A percentile compares a stretch with the other conserved stretches of the same genome.
phyloP scores from a whole-genome alignment of 768 basidiomycete genomes.

The Scleroderma citrinum region DNA sequence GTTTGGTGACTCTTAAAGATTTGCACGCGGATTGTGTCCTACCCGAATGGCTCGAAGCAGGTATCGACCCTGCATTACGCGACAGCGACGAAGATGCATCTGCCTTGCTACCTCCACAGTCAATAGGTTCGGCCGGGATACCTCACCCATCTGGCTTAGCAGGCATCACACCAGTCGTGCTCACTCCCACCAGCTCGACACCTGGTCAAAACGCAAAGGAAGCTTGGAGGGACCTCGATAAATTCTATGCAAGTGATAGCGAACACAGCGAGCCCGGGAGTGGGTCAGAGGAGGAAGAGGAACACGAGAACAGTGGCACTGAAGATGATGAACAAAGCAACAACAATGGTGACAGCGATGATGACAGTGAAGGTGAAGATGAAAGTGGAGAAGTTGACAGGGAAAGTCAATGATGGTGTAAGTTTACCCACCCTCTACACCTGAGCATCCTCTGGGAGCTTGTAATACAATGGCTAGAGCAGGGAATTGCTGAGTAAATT shows the following conservation, averaged over 20 bases:
- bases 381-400: constrained; percentile 3
- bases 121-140: constrained; percentile 35
- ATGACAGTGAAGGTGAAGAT: constrained; percentile 13
- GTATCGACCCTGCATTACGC: constrained; percentile 72
- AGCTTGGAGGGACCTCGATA: constrained; percentile 57
- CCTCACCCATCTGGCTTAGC: constrained; percentile 26
- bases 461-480: constrained; percentile 47
- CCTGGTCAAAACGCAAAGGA: constrained; percentile 40
- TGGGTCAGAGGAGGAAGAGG: constrained; percentile 19
- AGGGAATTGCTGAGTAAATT: neutral
- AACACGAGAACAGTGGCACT: constrained; percentile 20
- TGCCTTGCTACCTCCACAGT: constrained; percentile 27
- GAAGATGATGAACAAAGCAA: constrained; percentile 12
- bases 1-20: constrained; percentile 51
- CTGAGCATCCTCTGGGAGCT: constrained; percentile 39
- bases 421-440: constrained; percentile 22
- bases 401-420: constrained; percentile 7
- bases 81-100: constrained; percentile 54
- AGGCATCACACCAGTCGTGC: constrained; percentile 41
- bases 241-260: constrained; percentile 57
- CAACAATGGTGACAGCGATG: constrained; percentile 20
- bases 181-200: constrained; percentile 52
- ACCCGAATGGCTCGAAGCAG: constrained; percentile 86
- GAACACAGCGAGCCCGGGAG: constrained; percentile 31
- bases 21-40: constrained; percentile 40